Percentiles rank a stretch among this genome's conserved stretches.
Conservation (phyloP, 2,329 filamentous ascomycete species). For the Ophiostoma piceae region DNA sequence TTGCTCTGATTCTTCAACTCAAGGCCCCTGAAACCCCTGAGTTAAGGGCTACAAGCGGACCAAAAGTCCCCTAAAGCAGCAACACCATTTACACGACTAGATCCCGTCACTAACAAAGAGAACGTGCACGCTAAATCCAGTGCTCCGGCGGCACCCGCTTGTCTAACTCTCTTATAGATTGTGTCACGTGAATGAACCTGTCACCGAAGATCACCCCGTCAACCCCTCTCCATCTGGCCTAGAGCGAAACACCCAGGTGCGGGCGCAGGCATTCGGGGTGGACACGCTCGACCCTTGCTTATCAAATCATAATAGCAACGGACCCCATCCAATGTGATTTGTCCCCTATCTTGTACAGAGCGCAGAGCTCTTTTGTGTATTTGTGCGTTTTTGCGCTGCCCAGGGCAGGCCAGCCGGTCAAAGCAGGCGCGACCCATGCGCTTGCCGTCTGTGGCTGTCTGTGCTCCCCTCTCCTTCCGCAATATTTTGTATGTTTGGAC, state of each 20-base stretch:
- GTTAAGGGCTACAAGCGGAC: neutral
- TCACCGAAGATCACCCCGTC: neutral
- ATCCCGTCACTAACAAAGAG: slow-evolving; percentile 6
- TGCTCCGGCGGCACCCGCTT: slow-evolving; percentile 1
- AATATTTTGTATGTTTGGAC: neutral
- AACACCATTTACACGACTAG: neutral
- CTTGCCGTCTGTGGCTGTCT: slow-evolving; percentile 1
- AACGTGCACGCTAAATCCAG: slow-evolving; percentile 6
- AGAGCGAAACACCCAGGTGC: slow-evolving; percentile 2
- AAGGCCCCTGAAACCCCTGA: neutral
- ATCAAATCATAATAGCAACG: slow-evolving; percentile 13
- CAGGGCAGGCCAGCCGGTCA: neutral
- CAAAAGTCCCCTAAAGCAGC: neutral
- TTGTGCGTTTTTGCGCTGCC: neutral
- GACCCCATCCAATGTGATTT: neutral
- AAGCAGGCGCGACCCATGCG: neutral
- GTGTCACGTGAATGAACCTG: neutral
- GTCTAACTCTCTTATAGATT: neutral
- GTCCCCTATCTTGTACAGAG: neutral
- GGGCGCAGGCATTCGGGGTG: neutral
- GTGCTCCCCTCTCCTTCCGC: neutral
- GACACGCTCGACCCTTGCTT: slow-evolving; percentile 10
- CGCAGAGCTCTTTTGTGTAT: neutral
- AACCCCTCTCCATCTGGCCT: slow-evolving; percentile 7
- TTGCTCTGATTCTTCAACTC: neutral